A percentile compares a stretch with the other conserved stretches of the same genome.
Conservation (phyloP, 139 green algal species). For the Chlorella sp. region DNA sequence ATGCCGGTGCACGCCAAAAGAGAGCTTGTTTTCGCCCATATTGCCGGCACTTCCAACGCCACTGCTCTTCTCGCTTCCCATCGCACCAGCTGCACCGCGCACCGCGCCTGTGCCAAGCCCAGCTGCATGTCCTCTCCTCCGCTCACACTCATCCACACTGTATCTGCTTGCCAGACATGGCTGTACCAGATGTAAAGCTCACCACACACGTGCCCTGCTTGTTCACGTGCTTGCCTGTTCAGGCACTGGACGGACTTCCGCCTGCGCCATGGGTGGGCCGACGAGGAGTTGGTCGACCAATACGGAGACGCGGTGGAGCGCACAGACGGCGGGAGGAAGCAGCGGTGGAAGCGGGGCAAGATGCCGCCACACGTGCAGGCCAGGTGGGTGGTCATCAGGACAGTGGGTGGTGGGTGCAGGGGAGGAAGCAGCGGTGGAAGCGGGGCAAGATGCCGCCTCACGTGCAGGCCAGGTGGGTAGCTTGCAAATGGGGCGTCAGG, state of each 20-base stretch:
- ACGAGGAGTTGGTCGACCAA: constrained; percentile 1
- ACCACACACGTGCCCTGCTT: too few relatives aligned
- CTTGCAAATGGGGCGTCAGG: background rate
- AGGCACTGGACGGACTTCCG: constrained; percentile 7
- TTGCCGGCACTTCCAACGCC: too few relatives aligned
- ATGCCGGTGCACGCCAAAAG: too few relatives aligned
- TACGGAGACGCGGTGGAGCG: background rate
- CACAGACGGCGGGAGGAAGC: background rate
- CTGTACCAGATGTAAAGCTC: too few relatives aligned
- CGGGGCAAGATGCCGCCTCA: background rate
- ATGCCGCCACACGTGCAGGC: background rate
- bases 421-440: background rate
- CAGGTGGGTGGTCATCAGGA: background rate
- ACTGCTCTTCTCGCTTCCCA: too few relatives aligned
- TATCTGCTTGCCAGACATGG: too few relatives aligned
- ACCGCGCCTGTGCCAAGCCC: too few relatives aligned
- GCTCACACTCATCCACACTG: too few relatives aligned
- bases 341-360: background rate
- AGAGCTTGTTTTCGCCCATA: too few relatives aligned
- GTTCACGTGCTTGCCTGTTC: too few relatives aligned
- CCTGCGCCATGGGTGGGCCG: background rate
- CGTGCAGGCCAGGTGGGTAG: background rate
- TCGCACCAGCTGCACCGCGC: too few relatives aligned
- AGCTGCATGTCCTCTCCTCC: too few relatives aligned
- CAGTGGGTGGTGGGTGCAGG: background rate